phyloP scores from a whole-genome alignment of 2,329 filamentous ascomycete genomes.

The Ophiostoma tasmaniense region DNA sequence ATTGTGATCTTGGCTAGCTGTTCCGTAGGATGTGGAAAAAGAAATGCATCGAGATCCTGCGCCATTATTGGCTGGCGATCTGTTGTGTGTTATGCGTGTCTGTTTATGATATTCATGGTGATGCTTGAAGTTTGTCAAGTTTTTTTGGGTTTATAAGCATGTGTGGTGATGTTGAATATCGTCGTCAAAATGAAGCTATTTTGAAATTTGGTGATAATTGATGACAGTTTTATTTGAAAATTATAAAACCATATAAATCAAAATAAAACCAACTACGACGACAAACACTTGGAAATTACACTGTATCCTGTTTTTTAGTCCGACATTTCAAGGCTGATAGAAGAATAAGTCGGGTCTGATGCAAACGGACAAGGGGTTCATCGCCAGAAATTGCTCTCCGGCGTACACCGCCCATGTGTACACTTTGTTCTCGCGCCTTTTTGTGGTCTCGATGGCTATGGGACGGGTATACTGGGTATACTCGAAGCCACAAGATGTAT shows the following conservation, averaged over 20 bases:
- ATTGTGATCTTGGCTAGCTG: neutral
- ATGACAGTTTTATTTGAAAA: neutral
- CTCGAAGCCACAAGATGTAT: slow-evolving; percentile 49
- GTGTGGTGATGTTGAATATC: neutral
- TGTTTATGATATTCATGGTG: no score
- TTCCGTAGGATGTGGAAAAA: neutral
- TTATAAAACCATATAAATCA: neutral
- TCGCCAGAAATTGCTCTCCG: neutral
- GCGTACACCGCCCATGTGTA: slow-evolving; percentile 2
- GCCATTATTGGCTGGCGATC: slow-evolving; percentile 10
- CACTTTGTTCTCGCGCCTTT: slow-evolving; percentile 49
- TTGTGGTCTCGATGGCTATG: slow-evolving; percentile 52
- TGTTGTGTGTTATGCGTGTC: neutral
- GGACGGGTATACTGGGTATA: slow-evolving; percentile 12
- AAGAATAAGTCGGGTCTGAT: slow-evolving; percentile 51
- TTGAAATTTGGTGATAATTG: no score
- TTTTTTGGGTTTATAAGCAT: no score
- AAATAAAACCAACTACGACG: neutral
- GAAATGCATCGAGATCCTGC: slow-evolving; percentile 11
- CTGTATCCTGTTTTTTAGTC: slow-evolving; percentile 59
- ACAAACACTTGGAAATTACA: neutral
- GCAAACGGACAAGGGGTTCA: slow-evolving; percentile 42
- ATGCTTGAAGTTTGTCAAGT: no score
- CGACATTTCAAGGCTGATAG: slow-evolving; percentile 45
- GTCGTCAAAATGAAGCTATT: neutral